Conservation (phyloP, 257 asterid species). For the Paulownia fortunei region DNA sequence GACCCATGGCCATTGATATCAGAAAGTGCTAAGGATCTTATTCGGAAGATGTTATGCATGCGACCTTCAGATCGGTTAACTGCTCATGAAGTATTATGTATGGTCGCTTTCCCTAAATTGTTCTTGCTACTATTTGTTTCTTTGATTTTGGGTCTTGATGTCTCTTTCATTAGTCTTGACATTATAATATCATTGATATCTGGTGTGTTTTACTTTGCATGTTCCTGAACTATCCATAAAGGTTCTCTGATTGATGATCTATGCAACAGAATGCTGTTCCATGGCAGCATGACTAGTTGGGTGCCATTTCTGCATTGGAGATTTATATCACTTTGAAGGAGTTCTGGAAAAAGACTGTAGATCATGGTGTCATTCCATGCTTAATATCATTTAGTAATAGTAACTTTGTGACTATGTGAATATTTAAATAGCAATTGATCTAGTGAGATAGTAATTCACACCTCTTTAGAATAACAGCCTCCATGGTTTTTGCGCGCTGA, state of each 20-base stretch:
- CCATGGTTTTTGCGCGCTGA: slow-evolving; percentile 11
- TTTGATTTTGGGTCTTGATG: background rate
- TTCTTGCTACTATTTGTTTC: slow-evolving; percentile 10
- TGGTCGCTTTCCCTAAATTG: slow-evolving; percentile 33
- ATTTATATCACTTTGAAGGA: background rate
- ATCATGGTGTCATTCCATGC: background rate
- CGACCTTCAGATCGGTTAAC: slow-evolving; percentile 75
- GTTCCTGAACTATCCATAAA: background rate
- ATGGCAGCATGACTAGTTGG: background rate
- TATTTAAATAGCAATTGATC: background rate
- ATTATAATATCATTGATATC: background rate
- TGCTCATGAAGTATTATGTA: slow-evolving; percentile 92
- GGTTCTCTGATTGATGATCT: background rate
- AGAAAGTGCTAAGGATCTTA: slow-evolving; percentile 50
- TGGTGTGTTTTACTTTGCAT: background rate
- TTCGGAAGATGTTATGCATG: slow-evolving; percentile 67
- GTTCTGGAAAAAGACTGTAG: background rate
- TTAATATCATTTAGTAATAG: background rate
- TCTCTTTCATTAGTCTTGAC: slow-evolving; percentile 6
- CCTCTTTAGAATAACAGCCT: background rate
- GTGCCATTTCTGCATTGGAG: background rate
- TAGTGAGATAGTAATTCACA: slow-evolving; percentile 1
- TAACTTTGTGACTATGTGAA: background rate
- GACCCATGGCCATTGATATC: slow-evolving; percentile 57
- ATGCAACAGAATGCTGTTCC: background rate